Percentiles rank a stretch among this genome's conserved stretches.
These are phyloP conservation scores for Cercophora sp. DNA, from an alignment of 495 filamentous ascomycete species.

Conservation along the genomic window DNA sequence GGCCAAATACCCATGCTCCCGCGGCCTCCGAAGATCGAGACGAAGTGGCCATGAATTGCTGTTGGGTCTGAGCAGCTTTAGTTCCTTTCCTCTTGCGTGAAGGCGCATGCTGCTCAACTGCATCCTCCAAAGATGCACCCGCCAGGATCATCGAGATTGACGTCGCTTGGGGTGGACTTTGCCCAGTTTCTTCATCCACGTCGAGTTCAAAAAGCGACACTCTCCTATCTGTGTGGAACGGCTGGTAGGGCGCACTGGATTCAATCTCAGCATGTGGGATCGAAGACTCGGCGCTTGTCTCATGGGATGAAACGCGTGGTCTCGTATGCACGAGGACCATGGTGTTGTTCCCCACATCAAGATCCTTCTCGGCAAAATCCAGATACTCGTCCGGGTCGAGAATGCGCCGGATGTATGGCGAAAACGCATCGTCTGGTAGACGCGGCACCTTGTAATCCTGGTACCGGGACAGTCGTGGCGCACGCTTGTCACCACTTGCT, in stretches of 20 bases:
- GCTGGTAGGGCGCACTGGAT: conserved; percentile 83
- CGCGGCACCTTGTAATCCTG: conserved; percentile 62
- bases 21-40: neutral
- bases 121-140: conserved; percentile 27
- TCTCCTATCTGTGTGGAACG: conserved; percentile 82
- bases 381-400: conserved; percentile 47
- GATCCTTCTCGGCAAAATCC: conserved; percentile 42
- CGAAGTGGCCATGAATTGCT: neutral
- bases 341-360: conserved; percentile 40
- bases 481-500: conserved; percentile 35
- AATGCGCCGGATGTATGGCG: conserved; percentile 39
- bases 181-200: too few species aligned
- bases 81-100: conserved; percentile 19
- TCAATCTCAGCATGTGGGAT: conserved; percentile 90
- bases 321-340: conserved; percentile 35
- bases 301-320: conserved; percentile 23
- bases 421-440: conserved; percentile 47
- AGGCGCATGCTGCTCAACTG: conserved; percentile 5
- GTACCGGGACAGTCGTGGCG: conserved; percentile 48
- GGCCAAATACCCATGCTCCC: conserved; percentile 67
- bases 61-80: conserved; percentile 6
- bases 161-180: conserved; percentile 5
- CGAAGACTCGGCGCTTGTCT: conserved; percentile 43
- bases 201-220: conserved; percentile 61
- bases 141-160: conserved; percentile 31